Base-by-base conservation (phyloP, 495 filamentous ascomycete genomes). In the Letharia lupina region DNA sequence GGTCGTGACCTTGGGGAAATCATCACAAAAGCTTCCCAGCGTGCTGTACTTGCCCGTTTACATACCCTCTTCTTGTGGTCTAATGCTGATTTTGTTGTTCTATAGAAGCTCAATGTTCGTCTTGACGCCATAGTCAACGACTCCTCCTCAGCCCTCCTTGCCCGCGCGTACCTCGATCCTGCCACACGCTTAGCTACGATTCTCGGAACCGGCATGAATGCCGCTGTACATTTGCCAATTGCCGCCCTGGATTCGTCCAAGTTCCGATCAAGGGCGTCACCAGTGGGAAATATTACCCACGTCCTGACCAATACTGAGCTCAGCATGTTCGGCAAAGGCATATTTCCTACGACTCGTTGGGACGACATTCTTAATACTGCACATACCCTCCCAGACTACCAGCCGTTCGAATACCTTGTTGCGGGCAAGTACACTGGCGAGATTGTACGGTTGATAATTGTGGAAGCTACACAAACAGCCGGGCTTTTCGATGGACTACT, bases 401-500 rank as follows among this genome's bases (percentile, higher is more conserved):
- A 95, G 74, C 91, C 91, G 0, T 83, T 96, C 66, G 91, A 96
- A 73, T 94, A 95, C 74, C 91, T 96, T 85, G 89, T 91, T 40
- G 85, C 89, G 3, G 91, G 91, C 0, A 83, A 89, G 9, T 96
- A 96, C 68, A 78, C 96, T 2, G 91, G 91, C 44, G 91, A 96
- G 74, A 85, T 96, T 52, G 88, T 87, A 11, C 84, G 91, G 20
- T 77, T 95, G 8, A 87, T 92, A 35, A 83, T 90, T 31, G 72
- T 90, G 15, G 90, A 94, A 66, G 86, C 88, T n/a, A 76, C 81
- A 7, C 76, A 81, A 35, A 77, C 73, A 2, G 74, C 76, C 18
- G 70, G 73, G 33, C 69, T 82, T 9, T 84, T 92, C 57, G 75
- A 76, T 3, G 80, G 79, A 31, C 70, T 79, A 23, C 73, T 92